Evolutionary conservation across 164 flowering plant genomes (phyloP), one percentile per base, ranked within the genome.

Genomic region (Piper betle): DNA sequence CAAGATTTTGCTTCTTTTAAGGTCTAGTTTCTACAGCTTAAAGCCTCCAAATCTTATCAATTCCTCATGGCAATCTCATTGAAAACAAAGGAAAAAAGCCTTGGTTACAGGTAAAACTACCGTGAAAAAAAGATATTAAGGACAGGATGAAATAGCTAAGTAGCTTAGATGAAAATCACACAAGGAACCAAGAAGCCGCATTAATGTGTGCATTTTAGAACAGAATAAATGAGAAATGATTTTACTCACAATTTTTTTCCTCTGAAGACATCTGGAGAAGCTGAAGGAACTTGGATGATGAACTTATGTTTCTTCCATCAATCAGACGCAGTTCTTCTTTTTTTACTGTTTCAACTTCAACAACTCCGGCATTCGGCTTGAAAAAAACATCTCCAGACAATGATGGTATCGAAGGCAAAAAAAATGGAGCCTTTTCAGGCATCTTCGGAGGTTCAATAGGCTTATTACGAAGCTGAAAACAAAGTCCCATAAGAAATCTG

Each of bases 381-480:
- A 91, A 94, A 48, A 79, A 18, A 58, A 94, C 77, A 48, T 91
- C 91, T 65, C 99, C 95, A 53, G 93, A 82, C 42, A 88, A 79
- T 55, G 96, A 79, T 39, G 99, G 96, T 59, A 87, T 68, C 33
- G 96, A 78, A n/a, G 97, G 91, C 84, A 91, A 77, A 75, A 94
- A 88, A 69, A 91, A 94, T 50, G 97, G 99, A 46, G 85, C 88
- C 70, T 83, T 83, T 65, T 88, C 94, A 37, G 97, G 97, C 70
- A 88, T 88, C 73, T 91, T 94, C 3, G 99, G 97, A 46, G 99
- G 94, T 71, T 94, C 97, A 60, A 82, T 78, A 46, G 97, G 99
- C 71, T 88, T 91, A 69, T 91, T 94, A 61, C 99, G 83, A 56
- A 69, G 79, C 97, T 90, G 79, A 53, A 77, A 66, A 33, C 18